phyloP scores from a whole-genome alignment of 2,329 filamentous ascomycete species.

The Thermomyces lanuginosus region DNA sequence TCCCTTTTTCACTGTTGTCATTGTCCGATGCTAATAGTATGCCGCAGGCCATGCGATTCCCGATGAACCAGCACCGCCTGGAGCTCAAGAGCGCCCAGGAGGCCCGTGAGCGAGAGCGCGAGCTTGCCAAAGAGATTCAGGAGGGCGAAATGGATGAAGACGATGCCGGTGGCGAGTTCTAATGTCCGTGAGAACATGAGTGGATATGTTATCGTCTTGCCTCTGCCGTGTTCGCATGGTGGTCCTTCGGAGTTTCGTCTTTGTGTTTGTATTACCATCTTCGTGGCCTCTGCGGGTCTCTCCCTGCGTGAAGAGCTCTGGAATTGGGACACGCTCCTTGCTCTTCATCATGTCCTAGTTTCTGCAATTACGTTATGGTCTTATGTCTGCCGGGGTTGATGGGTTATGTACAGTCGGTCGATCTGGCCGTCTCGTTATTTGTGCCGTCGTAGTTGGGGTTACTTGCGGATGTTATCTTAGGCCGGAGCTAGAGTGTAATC shows the following conservation, averaged over 20 bases:
- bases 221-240: no score
- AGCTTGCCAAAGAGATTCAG: constrained; percentile 97
- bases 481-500: constrained; percentile 5
- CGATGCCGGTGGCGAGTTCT: constrained; percentile 85
- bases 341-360: constrained; percentile 3
- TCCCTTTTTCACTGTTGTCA: not conserved
- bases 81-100: constrained; percentile 98
- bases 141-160: constrained; percentile 95
- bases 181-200: no score
- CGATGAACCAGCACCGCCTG: constrained; percentile 95
- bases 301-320: no score
- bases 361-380: constrained; percentile 3
- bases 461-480: constrained; percentile 1
- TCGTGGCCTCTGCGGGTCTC: no score
- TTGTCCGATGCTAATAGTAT: constrained; percentile 13
- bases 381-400: constrained; percentile 6
- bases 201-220: no score
- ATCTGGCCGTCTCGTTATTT: constrained; percentile 7
- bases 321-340: no score
- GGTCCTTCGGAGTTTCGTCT: no score
- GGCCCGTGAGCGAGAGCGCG: constrained; percentile 86
- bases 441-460: no score
- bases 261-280: no score
- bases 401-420: constrained; percentile 12
- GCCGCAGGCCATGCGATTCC: constrained; percentile 82